Percentiles rank a stretch among this genome's conserved stretches.
These are phyloP conservation scores for Syzygium oleosum DNA, from an alignment of 345 rosid species.

Conservation along the genomic window DNA sequence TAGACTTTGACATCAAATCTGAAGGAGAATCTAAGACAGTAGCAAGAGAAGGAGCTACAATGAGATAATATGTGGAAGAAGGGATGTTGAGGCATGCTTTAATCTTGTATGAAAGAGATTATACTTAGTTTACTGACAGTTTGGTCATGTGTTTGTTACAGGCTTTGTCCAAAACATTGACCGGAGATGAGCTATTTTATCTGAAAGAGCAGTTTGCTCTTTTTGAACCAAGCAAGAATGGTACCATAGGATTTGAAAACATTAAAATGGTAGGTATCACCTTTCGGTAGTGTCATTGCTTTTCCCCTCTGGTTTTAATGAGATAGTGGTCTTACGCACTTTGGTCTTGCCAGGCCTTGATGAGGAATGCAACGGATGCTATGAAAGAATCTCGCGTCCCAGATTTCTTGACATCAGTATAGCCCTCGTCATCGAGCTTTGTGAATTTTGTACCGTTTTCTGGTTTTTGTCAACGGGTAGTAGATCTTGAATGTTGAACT, in stretches of 20 bases:
- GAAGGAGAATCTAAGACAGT: not conserved
- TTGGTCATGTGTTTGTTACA: conserved; percentile 20
- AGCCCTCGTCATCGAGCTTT: not conserved
- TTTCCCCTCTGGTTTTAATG: not conserved
- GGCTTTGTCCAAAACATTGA: conserved; percentile 88
- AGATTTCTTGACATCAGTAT: conserved; percentile 82
- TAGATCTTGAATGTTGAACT: not conserved
- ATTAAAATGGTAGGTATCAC: conserved; percentile 40
- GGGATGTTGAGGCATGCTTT: not conserved
- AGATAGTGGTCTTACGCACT: not conserved
- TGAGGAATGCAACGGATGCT: conserved; percentile 83
- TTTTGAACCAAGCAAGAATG: conserved; percentile 75
- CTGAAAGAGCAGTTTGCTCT: conserved; percentile 81
- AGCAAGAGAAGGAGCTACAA: not conserved
- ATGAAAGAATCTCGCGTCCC: conserved; percentile 85
- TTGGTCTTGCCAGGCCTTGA: conserved; percentile 54
- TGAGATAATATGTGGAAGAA: not conserved
- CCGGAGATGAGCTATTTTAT: conserved; percentile 70
- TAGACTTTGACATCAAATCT: not conserved
- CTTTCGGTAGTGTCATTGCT: not conserved
- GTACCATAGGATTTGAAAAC: conserved; percentile 70
- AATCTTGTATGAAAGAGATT: not conserved
- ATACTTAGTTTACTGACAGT: not conserved
- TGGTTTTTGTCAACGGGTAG: not conserved
- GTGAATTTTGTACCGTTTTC: not conserved